Evolutionary conservation across 139 green algal species (phyloP), one percentile per base, ranked within the genome.

Genomic region (Chlorella sorokiniana): DNA sequence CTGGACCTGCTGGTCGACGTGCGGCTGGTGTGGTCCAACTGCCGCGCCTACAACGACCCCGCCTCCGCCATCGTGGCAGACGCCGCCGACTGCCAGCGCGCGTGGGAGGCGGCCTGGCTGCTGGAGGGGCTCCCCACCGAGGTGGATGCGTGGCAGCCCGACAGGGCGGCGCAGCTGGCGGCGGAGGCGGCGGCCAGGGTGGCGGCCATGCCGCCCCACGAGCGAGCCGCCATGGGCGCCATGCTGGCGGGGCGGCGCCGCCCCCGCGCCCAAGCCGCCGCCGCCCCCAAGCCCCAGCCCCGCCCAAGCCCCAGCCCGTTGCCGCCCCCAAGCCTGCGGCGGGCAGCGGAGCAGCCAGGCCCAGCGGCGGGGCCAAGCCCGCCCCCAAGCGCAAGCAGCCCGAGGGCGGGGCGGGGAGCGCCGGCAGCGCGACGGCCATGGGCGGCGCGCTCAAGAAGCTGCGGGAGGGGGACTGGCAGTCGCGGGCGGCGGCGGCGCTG

Each of bases 21-120:
- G 7, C 31, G 29, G 6, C 35, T 83, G 76, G 48, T 88, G 4
- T 91, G 85, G 85, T 35, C 65, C 76, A 89, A 89, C 83, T 89
- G 85, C 83, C 65, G 62, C 25, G 48, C 73, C 9, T 89, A 82
- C 45, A 89, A 89, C 45, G 33, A 81, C 18, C 38, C 56, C 4
- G 74, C 29, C 73, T 59, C 48, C 20, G 52, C 45, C 67, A 76
- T 89, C 23, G 33, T 83, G 48, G 65, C 29, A 0, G 31, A 68
- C 37, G 72, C 51, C 16, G 41, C 44, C 40, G 67, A 68, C 31
- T 38, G 62, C 1, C 69, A 85, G 51, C 51, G 56, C 67, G 82
- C 48, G 10, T 65, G 86, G 40, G 72, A 72, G 42, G 67, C 73
- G 0, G 27, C 44, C 35, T 88, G 80, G 59, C 11, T 16, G 52